These are phyloP conservation scores for Neonectria coccinea DNA, from an alignment of 2,329 filamentous ascomycete species.

Conservation along the genomic window DNA sequence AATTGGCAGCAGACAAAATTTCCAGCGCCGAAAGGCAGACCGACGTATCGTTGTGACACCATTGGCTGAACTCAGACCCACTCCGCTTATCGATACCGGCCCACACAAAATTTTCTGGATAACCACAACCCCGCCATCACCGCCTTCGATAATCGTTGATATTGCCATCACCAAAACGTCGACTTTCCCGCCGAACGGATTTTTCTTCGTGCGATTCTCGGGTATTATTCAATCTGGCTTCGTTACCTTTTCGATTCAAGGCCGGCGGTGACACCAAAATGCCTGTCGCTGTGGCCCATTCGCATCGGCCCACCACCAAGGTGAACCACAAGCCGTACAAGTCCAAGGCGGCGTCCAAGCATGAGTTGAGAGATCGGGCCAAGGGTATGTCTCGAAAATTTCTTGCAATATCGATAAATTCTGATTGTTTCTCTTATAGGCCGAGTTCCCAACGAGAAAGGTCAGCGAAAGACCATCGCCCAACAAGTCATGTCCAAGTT, in stretches of 20 bases:
- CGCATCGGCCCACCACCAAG: slow-evolving; percentile 95
- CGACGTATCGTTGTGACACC: slow-evolving; percentile 42
- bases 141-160: slow-evolving; percentile 43
- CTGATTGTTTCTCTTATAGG: slow-evolving; percentile 60
- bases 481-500: slow-evolving; percentile 98
- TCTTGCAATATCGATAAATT: neutral
- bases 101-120: slow-evolving; percentile 55
- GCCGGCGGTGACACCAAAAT: slow-evolving; percentile 80
- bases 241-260: slow-evolving; percentile 89
- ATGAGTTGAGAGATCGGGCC: slow-evolving; percentile 82
- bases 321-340: slow-evolving; percentile 90
- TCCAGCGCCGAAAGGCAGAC: slow-evolving; percentile 44
- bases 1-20: slow-evolving; percentile 49
- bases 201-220: slow-evolving; percentile 18
- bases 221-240: slow-evolving; percentile 67
- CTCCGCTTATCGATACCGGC: slow-evolving; percentile 51
- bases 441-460: slow-evolving; percentile 80
- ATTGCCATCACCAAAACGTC: slow-evolving; percentile 43
- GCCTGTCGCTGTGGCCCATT: slow-evolving; percentile 80
- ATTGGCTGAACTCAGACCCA: slow-evolving; percentile 40
- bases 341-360: slow-evolving; percentile 89
- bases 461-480: slow-evolving; percentile 86
- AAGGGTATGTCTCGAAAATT: slow-evolving; percentile 72
- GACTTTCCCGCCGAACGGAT: slow-evolving; percentile 24
- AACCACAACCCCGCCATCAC: slow-evolving; percentile 54